A percentile compares a stretch with the other conserved stretches of the same genome.
phyloP scores from a whole-genome alignment of 768 basidiomycete genomes.

The Tephrocybe sp. region DNA sequence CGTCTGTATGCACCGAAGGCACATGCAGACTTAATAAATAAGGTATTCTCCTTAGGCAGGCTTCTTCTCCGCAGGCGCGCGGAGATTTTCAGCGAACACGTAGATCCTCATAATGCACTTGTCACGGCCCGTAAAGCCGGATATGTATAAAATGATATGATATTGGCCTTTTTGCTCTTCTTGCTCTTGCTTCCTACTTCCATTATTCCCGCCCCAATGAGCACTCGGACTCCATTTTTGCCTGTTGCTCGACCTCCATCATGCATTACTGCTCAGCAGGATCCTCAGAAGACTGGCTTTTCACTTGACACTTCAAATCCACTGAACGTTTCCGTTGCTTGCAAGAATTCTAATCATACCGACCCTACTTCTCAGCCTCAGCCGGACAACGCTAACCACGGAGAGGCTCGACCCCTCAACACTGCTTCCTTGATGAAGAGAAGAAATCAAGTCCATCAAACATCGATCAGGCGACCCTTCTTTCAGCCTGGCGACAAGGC shows the following conservation, averaged over 20 bases:
- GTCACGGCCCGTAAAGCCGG: conserved; percentile 3
- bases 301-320: conserved; percentile 14
- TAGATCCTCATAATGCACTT: background rate
- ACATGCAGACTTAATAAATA: background rate
- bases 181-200: conserved; percentile 9
- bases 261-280: conserved; percentile 7
- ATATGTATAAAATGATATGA: conserved; percentile 1
- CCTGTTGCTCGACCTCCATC: conserved; percentile 15
- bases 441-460: conserved; percentile 3
- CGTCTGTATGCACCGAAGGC: background rate
- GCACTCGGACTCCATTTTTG: conserved; percentile 21
- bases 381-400: background rate
- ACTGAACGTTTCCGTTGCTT: conserved; percentile 7
- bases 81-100: background rate
- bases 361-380: conserved; percentile 2
- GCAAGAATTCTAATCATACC: background rate
- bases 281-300: conserved; percentile 6
- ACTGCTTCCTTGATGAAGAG: conserved; percentile 14
- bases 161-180: background rate
- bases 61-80: background rate
- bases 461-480: conserved; percentile 4
- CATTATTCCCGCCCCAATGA: conserved; percentile 11
- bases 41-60: background rate
- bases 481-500: conserved; percentile 4
- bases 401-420: conserved; percentile 13